Evolutionary conservation across 1,284 basidiomycete genomes (phyloP), one percentile per base, ranked within the genome.

Genomic region (Cryptococcus sp.): DNA sequence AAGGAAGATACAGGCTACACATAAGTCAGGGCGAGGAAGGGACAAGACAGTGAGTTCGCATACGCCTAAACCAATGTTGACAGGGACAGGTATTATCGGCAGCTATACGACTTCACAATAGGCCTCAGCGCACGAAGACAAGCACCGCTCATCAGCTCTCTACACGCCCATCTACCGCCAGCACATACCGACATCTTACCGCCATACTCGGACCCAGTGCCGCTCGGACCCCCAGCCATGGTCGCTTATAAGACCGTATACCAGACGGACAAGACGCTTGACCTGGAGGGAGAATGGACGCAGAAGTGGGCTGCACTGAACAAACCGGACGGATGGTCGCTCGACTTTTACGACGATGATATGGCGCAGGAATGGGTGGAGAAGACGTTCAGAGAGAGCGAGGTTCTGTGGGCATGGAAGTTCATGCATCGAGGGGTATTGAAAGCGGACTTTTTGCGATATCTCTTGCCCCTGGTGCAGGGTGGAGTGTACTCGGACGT

Each of bases 401-500:
- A 70, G 39, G 69, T 77, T 8, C 60, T 60, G 22, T 72, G 70
- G 73, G 71, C 74, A 11, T 80, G 77, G 76, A 44, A 70, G 27
- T 64, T 51, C 25, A 66, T 80, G 62, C 66, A 70, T 23, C 65
- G 74, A 17, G 77, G 75, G 15, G 76, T 80, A 11, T 62, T 79
- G 60, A 72, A 67, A 60, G 75, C 78, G n/a, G 80, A 80, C 56
- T 71, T 80, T 39, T 66, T 80, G 51, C 62, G 79, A 23, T 81
- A 81, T 56, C 65, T 81, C 8, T 58, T 80, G 7, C 69, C 78
- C 1, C 59, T 79, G n/a, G 62, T 80, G 13, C 63, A 78, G 45
- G 80, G 80, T 1, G 80, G 80, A 11, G 72, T 80, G 38, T 80
- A 80, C 62, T 66, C 72, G 17, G 79, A 80, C 52, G 72, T 75